These are phyloP conservation scores for Botryotinia globosa DNA, from an alignment of 2,329 filamentous ascomycete genomes.

Conservation along the genomic window DNA sequence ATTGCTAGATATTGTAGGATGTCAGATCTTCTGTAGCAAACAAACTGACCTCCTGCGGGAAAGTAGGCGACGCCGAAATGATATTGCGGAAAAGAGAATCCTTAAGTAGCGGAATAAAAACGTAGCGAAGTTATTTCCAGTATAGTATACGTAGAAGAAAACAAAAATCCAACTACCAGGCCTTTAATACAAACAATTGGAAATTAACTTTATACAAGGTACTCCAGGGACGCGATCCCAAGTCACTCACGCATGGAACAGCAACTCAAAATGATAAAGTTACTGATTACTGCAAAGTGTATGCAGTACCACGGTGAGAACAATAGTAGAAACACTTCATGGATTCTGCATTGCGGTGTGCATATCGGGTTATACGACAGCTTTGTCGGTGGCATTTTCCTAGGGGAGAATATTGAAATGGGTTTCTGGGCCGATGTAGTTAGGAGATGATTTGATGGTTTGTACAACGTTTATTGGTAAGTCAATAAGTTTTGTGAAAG, in stretches of 20 bases:
- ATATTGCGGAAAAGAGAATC: not conserved
- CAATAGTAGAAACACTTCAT: constrained; percentile 3
- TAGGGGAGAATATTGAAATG: constrained; percentile 9
- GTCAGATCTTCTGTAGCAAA: not conserved
- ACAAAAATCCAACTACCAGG: not conserved
- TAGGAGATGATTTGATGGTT: not conserved
- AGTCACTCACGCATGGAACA: not conserved
- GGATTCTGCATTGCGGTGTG: constrained; percentile 13
- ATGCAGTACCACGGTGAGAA: constrained; percentile 16
- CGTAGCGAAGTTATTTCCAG: not conserved
- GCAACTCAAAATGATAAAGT: not conserved
- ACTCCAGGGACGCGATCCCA: not conserved
- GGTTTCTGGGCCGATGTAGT: constrained; percentile 6
- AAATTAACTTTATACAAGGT: not conserved
- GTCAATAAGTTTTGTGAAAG: constrained; percentile 4
- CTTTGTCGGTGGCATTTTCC: constrained; percentile 11
- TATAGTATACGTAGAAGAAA: not conserved
- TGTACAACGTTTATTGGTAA: not conserved
- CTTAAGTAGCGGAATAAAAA: not conserved
- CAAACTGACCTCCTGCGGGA: not conserved
- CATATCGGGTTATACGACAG: constrained; percentile 18
- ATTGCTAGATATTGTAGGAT: not conserved
- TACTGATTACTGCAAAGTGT: constrained; percentile 9
- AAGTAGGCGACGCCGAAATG: not conserved
- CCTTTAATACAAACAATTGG: not conserved